Evolutionary conservation across 2,329 filamentous ascomycete species (phyloP).

Genomic region (Fusarium pseudocircinatum): DNA sequence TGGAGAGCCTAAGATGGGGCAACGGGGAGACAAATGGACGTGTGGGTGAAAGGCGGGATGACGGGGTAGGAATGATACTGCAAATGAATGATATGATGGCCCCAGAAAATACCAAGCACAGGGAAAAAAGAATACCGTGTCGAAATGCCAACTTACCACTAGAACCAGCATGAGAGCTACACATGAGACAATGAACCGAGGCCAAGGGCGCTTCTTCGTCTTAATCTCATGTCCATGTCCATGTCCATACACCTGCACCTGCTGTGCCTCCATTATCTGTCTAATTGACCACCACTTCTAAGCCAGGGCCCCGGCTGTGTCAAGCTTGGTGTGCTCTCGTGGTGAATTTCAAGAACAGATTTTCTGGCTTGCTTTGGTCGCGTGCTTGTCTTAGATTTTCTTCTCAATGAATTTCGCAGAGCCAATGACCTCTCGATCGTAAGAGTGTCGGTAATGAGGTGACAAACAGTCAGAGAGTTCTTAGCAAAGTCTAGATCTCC

Average conservation of each 20-base stretch:
- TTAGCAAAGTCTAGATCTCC: constrained; percentile 10
- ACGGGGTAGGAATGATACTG: constrained; percentile 25
- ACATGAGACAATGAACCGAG: constrained; percentile 15
- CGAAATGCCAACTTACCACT: constrained; percentile 37
- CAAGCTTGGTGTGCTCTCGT: not conserved
- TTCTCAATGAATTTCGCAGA: not conserved
- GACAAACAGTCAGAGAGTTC: constrained; percentile 2
- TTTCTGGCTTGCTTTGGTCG: constrained; percentile 5
- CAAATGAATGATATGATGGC: constrained; percentile 31
- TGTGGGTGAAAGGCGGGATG: constrained; percentile 38
- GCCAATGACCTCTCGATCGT: constrained; percentile 1
- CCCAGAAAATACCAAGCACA: constrained; percentile 12
- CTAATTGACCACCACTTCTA: constrained; percentile 6
- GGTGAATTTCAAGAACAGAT: constrained; percentile 2
- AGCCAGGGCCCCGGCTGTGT: constrained; percentile 2
- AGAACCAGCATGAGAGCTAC: constrained; percentile 29
- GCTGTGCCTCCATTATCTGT: constrained; percentile 28
- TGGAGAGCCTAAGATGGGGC: constrained; percentile 25
- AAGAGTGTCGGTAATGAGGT: not conserved
- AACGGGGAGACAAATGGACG: constrained; percentile 21
- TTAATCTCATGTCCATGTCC: constrained; percentile 13
- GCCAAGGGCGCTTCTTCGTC: constrained; percentile 21
- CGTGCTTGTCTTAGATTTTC: constrained; percentile 15
- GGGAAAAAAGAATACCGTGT: not conserved
- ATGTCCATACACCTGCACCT: constrained; percentile 10